Conservation (phyloP, 2,329 filamentous ascomycete genomes). For the Huntiella moniliformis region DNA sequence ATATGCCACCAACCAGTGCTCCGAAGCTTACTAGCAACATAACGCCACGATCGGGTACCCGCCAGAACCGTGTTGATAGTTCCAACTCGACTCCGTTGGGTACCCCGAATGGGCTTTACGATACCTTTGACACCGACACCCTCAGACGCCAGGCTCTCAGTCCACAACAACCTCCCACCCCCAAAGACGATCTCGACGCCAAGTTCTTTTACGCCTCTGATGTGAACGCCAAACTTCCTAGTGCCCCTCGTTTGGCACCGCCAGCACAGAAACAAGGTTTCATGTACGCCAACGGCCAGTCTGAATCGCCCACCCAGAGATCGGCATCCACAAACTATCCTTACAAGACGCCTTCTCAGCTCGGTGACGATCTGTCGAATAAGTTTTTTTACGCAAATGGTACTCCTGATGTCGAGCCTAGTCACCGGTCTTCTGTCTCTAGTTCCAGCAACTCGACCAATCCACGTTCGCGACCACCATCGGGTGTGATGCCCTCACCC, state of each 20-base stretch:
- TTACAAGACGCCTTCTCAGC: conserved; percentile 8
- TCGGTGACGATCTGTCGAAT: conserved; percentile 18
- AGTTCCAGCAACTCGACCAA: conserved; percentile 28
- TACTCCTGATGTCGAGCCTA: conserved; percentile 28
- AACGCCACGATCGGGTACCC: conserved; percentile 59
- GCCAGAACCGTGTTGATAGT: conserved; percentile 55
- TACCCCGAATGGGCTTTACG: conserved; percentile 32
- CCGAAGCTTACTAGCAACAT: conserved; percentile 41
- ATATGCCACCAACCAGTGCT: background rate
- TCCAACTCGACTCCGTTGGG: conserved; percentile 44
- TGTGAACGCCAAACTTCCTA: conserved; percentile 29
- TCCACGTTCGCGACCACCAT: conserved; percentile 23
- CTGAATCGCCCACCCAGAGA: conserved; percentile 19
- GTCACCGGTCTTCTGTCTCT: conserved; percentile 21
- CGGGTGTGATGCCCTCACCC: conserved; percentile 13
- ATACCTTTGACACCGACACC: conserved; percentile 3
- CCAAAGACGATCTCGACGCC: conserved; percentile 23
- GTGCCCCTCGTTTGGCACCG: conserved; percentile 21
- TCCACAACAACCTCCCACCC: conserved; percentile 18
- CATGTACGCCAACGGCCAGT: conserved; percentile 33
- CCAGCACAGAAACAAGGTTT: conserved; percentile 27
- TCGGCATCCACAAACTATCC: conserved; percentile 13
- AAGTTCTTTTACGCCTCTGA: conserved; percentile 93
- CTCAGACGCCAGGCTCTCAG: conserved; percentile 21
- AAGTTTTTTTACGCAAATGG: conserved; percentile 67